These are phyloP conservation scores for Leccinum disarticulatum DNA, from an alignment of 768 basidiomycete species.

Conservation along the genomic window DNA sequence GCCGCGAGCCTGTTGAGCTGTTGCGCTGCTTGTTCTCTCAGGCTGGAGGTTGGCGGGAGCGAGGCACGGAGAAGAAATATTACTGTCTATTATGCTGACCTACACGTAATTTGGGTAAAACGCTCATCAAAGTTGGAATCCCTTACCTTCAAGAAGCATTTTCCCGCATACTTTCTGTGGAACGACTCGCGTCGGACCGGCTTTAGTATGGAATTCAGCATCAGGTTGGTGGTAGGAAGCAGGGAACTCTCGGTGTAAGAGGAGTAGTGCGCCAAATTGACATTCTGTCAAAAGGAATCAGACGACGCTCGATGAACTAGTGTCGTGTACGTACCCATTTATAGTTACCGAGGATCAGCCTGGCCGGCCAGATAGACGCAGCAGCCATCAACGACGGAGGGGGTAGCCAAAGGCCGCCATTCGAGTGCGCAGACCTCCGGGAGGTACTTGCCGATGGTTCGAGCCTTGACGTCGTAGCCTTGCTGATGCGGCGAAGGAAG, in stretches of 20 bases:
- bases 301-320: background rate
- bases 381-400: slow-evolving; percentile 83
- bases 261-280: slow-evolving; percentile 86
- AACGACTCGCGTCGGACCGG: slow-evolving; percentile 73
- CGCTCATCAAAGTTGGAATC: background rate
- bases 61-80: too few relatives aligned
- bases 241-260: slow-evolving; percentile 80
- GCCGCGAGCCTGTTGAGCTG: too few relatives aligned
- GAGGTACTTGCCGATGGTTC: slow-evolving; percentile 89
- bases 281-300: slow-evolving; percentile 48
- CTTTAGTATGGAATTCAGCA: slow-evolving; percentile 84
- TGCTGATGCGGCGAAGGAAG: slow-evolving; percentile 85
- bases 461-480: slow-evolving; percentile 83
- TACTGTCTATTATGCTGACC: slow-evolving; percentile 76
- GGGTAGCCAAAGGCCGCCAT: slow-evolving; percentile 67
- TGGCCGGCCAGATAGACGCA: slow-evolving; percentile 82
- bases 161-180: slow-evolving; percentile 85
- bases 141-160: slow-evolving; percentile 78
- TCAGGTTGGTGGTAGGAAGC: slow-evolving; percentile 77
- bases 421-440: slow-evolving; percentile 86
- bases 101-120: slow-evolving; percentile 30
- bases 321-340: slow-evolving; percentile 70
- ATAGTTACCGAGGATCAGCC: slow-evolving; percentile 75
- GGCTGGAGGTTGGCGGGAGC: too few relatives aligned
- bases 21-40: too few relatives aligned